Percentiles rank a stretch among this genome's conserved stretches.
Evolutionary conservation across 192 early-diverging fungal genomes (phyloP).

Genomic region (Nowakowskiella sp.): DNA sequence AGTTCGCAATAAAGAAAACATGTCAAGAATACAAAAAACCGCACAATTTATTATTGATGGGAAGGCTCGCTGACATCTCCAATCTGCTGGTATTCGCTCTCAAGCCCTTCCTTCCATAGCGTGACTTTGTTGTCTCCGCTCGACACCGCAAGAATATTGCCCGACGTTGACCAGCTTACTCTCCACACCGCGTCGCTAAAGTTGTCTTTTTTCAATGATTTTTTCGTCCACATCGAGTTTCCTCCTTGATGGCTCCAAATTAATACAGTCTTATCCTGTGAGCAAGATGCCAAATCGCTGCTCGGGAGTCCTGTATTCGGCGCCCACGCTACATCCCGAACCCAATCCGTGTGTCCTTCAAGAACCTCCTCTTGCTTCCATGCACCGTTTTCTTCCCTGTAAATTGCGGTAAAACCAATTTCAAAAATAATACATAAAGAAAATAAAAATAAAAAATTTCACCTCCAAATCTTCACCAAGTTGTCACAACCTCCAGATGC

Average conservation of each 20-base stretch:
- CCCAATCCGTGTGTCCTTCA: conserved; percentile 94
- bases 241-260: conserved; percentile 89
- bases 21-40: too few relatives aligned
- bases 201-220: conserved; percentile 57
- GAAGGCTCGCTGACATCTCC: conserved; percentile 55
- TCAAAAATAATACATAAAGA: conserved; percentile 11
- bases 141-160: conserved; percentile 92
- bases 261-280: conserved; percentile 91
- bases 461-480: conserved; percentile 89
- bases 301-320: conserved; percentile 87
- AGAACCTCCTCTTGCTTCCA: conserved; percentile 77
- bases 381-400: conserved; percentile 62
- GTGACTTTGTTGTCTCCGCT: conserved; percentile 95
- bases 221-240: conserved; percentile 63
- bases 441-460: conserved; percentile 8
- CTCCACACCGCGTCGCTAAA: conserved; percentile 98
- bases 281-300: conserved; percentile 86
- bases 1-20: too few relatives aligned
- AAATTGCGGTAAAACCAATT: background rate
- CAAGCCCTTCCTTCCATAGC: conserved; percentile 91
- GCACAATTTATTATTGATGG: too few relatives aligned
- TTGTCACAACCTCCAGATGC: conserved; percentile 95
- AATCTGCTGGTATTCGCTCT: conserved; percentile 84
- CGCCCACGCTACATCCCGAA: conserved; percentile 94
- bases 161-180: conserved; percentile 92